Conservation (phyloP, 2,329 filamentous ascomycete species). For the Aspergillus floridensis region DNA sequence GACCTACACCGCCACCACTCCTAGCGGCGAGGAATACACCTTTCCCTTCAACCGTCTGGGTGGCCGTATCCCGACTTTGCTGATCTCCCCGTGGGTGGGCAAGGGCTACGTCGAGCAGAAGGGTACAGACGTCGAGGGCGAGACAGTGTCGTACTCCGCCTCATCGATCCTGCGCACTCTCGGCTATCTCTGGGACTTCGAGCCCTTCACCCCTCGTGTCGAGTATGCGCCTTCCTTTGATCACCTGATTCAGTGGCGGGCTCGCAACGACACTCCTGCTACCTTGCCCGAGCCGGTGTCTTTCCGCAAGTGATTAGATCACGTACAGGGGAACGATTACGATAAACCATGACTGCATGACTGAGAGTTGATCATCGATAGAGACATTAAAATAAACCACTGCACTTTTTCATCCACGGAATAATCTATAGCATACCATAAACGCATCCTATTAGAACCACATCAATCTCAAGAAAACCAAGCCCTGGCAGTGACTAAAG, state of each 20-base stretch:
- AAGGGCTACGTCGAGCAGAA: slow-evolving; percentile 34
- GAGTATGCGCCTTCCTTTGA: slow-evolving; percentile 29
- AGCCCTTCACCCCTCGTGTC: slow-evolving; percentile 31
- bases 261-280: slow-evolving; percentile 24
- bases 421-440: too few species aligned
- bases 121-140: slow-evolving; percentile 22
- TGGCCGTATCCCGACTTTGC: slow-evolving; percentile 29
- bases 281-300: slow-evolving; percentile 18
- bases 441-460: too few species aligned
- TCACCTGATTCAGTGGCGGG: slow-evolving; percentile 23
- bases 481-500: neutral
- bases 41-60: slow-evolving; percentile 31
- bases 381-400: neutral
- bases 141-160: slow-evolving; percentile 28
- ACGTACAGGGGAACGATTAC: neutral
- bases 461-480: too few species aligned
- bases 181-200: slow-evolving; percentile 37
- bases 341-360: neutral
- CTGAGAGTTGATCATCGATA: neutral
- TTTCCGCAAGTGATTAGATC: slow-evolving; percentile 5
- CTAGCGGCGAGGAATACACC: slow-evolving; percentile 27
- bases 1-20: slow-evolving; percentile 33
- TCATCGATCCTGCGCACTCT: slow-evolving; percentile 30
- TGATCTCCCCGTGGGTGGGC: slow-evolving; percentile 31
- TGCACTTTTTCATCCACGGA: too few species aligned